Evolutionary conservation across 163 green algal species (phyloP), one percentile per base, ranked within the genome.

Genomic region (Chlorella variabilis): DNA sequence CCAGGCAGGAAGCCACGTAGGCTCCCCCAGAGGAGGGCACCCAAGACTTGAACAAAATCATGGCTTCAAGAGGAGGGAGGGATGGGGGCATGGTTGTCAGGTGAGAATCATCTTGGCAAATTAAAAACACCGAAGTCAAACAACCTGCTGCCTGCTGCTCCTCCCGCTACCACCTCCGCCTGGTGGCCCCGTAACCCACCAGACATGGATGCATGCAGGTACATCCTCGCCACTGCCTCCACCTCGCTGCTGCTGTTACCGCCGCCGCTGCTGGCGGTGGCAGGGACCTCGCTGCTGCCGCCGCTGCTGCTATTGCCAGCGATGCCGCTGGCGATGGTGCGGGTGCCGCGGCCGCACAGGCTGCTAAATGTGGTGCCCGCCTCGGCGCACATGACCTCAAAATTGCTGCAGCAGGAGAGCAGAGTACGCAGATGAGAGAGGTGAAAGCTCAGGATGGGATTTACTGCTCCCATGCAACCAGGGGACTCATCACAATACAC

Each of bases 41-140:
- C 89, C 90, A 94, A 6, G 82, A 78, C 82, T 89, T 89, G 66
- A 91, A 91, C 68, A 94, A 77, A 33, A 94, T 80, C 34, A 94
- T 71, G 31, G 93, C 90, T 83, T 66, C 76, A 63, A n/a, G 45
- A 42, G 71, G 4, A 49, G 54, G 34, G 45, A 38, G 33, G 27
- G 45, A 54, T 11, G 45, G 11, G 45, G 15, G 45, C 11, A 54
- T 54, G 45, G 17, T 27, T 71, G 63, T 23, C n/a, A 42, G 34
- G 63, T 42, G 11, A 71, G 4, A 1, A 42, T 17, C 33, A 42
- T 42, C 11, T 11, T 54, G 15, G 11, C 15, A 15, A 15, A 54
- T 54, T 11, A 15, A 63, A n/a, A 63, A 29, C 5, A 63, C 20
- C 54, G 23, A n/a, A n/a, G n/a, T n/a, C n/a, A n/a, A n/a, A n/a